phyloP scores from a whole-genome alignment of 1,284 basidiomycete genomes.

The Malassezia sympodialis region DNA sequence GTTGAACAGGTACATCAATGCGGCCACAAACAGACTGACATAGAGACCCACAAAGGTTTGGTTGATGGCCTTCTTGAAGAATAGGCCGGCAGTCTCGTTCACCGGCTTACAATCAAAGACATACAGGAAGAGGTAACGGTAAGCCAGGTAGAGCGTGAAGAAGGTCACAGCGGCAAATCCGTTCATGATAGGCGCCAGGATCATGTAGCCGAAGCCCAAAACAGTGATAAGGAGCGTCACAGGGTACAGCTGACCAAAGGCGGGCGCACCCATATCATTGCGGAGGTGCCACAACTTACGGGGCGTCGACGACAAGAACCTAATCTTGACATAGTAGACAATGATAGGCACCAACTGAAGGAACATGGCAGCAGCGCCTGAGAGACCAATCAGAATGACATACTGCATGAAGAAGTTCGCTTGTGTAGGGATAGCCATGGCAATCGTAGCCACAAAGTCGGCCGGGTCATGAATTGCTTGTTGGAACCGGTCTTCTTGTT shows the following conservation, averaged over 20 bases:
- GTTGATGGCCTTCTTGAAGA: constrained; percentile 87
- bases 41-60: constrained; percentile 75
- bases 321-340: constrained; percentile 74
- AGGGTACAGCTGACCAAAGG: constrained; percentile 67
- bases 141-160: constrained; percentile 62
- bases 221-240: constrained; percentile 36
- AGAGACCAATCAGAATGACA: constrained; percentile 49
- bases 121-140: constrained; percentile 55
- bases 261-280: constrained; percentile 58
- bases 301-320: constrained; percentile 79
- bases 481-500: constrained; percentile 28
- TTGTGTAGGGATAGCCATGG: constrained; percentile 64
- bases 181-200: constrained; percentile 88
- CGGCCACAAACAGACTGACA: constrained; percentile 38
- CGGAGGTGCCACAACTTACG: constrained; percentile 69
- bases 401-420: constrained; percentile 91
- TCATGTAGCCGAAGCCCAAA: constrained; percentile 57
- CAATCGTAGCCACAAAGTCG: constrained; percentile 33
- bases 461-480: constrained; percentile 17
- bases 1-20: constrained; percentile 41
- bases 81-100: constrained; percentile 79
- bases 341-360: constrained; percentile 65
- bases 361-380: constrained; percentile 62
- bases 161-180: constrained; percentile 76
- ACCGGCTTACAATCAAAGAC: constrained; percentile 61